Evolutionary conservation across 73 alveolate genomes (phyloP).

Genomic region (Paramecium pentaurelia): DNA sequence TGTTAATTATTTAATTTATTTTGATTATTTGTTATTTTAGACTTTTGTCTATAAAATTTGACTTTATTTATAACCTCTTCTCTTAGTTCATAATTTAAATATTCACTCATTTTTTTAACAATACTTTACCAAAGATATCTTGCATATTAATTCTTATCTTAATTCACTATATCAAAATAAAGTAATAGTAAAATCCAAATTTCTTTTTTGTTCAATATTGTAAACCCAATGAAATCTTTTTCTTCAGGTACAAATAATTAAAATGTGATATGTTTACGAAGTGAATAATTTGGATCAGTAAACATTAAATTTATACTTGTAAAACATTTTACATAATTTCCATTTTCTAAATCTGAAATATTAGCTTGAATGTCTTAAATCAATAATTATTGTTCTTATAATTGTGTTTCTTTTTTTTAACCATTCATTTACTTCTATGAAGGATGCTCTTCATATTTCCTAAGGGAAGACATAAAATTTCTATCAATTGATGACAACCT

Average conservation of each 20-base stretch:
- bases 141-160: not conserved
- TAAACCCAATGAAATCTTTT: not conserved
- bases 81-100: not conserved
- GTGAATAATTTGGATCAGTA: not conserved
- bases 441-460: not conserved
- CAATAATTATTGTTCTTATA: not conserved
- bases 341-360: not conserved
- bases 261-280: not conserved
- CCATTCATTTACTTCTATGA: not conserved
- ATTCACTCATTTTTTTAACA: not conserved
- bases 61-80: not conserved
- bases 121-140: not conserved
- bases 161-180: not conserved
- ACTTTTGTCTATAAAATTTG: not conserved
- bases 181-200: not conserved
- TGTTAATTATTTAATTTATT: not conserved
- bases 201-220: not conserved
- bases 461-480: not conserved
- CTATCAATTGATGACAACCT: not conserved
- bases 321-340: not conserved
- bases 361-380: not conserved
- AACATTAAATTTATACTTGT: not conserved
- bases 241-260: not conserved
- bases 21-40: not conserved
- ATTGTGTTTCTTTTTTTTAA: not conserved